A percentile compares a stretch with the other conserved stretches of the same genome.
These are phyloP conservation scores for Misopates orontium DNA, from an alignment of 257 asterid species.

Conservation along the genomic window DNA sequence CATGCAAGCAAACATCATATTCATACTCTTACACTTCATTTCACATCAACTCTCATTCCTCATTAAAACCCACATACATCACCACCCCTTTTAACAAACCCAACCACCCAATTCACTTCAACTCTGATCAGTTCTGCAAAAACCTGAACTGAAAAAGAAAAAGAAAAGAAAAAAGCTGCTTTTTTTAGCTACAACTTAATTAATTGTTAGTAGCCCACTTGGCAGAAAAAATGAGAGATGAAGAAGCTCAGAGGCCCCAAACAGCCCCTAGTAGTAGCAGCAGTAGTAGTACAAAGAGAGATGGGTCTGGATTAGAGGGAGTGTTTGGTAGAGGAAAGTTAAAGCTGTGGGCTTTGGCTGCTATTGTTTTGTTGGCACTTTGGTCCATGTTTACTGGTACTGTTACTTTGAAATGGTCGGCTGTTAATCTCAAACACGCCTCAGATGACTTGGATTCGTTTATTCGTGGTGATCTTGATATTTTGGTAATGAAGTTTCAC, in stretches of 20 bases:
- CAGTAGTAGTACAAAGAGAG: conserved; percentile 34
- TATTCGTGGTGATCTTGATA: conserved; percentile 68
- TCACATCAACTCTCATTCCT: too few species aligned
- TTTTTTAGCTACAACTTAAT: not conserved
- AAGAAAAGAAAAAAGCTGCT: too few species aligned
- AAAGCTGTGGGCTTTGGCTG: conserved; percentile 92
- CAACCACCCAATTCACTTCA: conserved; percentile 9
- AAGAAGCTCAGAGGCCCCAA: conserved; percentile 48
- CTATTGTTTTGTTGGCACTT: conserved; percentile 68
- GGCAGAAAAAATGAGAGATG: conserved; percentile 66
- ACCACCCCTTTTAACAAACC: not conserved
- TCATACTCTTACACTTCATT: too few species aligned
- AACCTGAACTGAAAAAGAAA: too few species aligned
- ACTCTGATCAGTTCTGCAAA: not conserved
- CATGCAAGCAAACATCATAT: too few species aligned
- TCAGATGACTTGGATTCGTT: conserved; percentile 52
- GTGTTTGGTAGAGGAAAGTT: conserved; percentile 69
- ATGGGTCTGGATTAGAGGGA: conserved; percentile 50
- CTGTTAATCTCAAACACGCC: conserved; percentile 53
- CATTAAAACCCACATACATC: too few species aligned
- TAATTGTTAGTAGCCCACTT: not conserved
- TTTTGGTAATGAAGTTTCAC: conserved; percentile 54
- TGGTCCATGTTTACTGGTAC: conserved; percentile 98
- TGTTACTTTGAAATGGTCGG: conserved; percentile 79
- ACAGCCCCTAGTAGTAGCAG: conserved; percentile 34